Percentiles rank a stretch among this genome's conserved stretches.
Conservation (phyloP, 2,329 filamentous ascomycete species). For the Alternaria novae-zelandiae region DNA sequence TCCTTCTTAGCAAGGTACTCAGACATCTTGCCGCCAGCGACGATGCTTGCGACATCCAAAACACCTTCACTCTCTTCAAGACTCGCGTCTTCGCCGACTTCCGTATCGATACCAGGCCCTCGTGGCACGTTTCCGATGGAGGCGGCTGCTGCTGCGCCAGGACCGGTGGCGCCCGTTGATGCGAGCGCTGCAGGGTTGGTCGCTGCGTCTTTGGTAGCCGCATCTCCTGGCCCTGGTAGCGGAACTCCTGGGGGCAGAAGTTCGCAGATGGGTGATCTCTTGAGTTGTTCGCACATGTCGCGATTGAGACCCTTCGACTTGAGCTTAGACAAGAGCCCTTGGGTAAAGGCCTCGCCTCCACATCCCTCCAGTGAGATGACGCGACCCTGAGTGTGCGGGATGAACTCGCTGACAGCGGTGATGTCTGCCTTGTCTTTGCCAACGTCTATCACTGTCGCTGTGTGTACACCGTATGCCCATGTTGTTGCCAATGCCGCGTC, state of each 20-base stretch:
- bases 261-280: conserved; percentile 68
- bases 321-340: conserved; percentile 72
- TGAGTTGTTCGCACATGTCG: conserved; percentile 71
- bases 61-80: conserved; percentile 72
- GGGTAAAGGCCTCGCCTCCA: conserved; percentile 88
- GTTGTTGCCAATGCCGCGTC: conserved; percentile 84
- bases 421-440: conserved; percentile 92
- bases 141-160: conserved; percentile 52
- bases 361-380: conserved; percentile 68
- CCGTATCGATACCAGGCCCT: conserved; percentile 62
- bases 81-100: conserved; percentile 59
- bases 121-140: conserved; percentile 56
- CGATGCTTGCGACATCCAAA: conserved; percentile 82
- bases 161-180: conserved; percentile 60
- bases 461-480: conserved; percentile 80
- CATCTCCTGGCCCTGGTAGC: conserved; percentile 58
- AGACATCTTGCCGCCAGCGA: conserved; percentile 79
- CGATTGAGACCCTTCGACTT: conserved; percentile 62
- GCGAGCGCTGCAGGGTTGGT: conserved; percentile 63
- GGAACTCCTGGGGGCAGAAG: conserved; percentile 62
- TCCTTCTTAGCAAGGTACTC: conserved; percentile 86
- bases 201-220: conserved; percentile 44
- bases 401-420: conserved; percentile 84
- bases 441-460: conserved; percentile 87
- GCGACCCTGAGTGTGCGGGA: conserved; percentile 72